phyloP scores from a whole-genome alignment of 345 rosid species.

The Brassica nigra region DNA sequence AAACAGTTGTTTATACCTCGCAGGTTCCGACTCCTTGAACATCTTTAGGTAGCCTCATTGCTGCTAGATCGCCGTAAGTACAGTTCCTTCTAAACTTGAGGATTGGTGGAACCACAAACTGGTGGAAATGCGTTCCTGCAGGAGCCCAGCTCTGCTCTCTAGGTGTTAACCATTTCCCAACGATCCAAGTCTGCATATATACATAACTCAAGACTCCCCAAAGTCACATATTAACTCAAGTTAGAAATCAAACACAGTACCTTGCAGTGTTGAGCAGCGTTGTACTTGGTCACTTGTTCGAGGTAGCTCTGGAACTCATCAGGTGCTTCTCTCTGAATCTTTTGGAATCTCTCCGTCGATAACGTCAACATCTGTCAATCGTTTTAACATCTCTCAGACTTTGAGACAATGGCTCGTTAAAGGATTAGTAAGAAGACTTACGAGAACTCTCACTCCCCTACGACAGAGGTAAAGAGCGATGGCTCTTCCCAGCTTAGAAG shows the following conservation, averaged over 20 bases:
- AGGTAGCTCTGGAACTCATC: slow-evolving; percentile 71
- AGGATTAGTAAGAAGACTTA: slow-evolving; percentile 42
- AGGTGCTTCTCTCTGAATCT: slow-evolving; percentile 85
- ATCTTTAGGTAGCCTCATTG: slow-evolving; percentile 88
- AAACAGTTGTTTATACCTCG: slow-evolving; percentile 56
- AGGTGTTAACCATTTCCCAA: slow-evolving; percentile 95
- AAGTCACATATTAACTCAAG: background rate
- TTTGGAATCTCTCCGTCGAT: slow-evolving; percentile 82
- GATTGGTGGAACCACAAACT: slow-evolving; percentile 96
- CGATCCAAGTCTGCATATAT: slow-evolving; percentile 79
- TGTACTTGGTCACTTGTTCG: slow-evolving; percentile 94
- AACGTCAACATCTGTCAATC: slow-evolving; percentile 79
- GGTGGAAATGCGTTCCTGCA: slow-evolving; percentile 86
- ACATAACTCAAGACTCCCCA: background rate
- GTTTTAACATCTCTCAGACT: background rate
- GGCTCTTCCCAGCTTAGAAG: slow-evolving; percentile 98
- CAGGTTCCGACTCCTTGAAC: slow-evolving; percentile 88
- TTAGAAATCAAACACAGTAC: slow-evolving; percentile 45
- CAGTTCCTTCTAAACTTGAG: slow-evolving; percentile 75
- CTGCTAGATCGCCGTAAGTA: slow-evolving; percentile 93
- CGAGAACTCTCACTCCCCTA: slow-evolving; percentile 78
- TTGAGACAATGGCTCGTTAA: background rate
- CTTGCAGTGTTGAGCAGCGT: slow-evolving; percentile 86
- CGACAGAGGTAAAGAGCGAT: slow-evolving; percentile 92
- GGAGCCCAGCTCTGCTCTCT: slow-evolving; percentile 96